Percentiles rank a stretch among this genome's conserved stretches.
phyloP scores from a whole-genome alignment of 148 eudicot species.

The Rhododendron ovatum region DNA sequence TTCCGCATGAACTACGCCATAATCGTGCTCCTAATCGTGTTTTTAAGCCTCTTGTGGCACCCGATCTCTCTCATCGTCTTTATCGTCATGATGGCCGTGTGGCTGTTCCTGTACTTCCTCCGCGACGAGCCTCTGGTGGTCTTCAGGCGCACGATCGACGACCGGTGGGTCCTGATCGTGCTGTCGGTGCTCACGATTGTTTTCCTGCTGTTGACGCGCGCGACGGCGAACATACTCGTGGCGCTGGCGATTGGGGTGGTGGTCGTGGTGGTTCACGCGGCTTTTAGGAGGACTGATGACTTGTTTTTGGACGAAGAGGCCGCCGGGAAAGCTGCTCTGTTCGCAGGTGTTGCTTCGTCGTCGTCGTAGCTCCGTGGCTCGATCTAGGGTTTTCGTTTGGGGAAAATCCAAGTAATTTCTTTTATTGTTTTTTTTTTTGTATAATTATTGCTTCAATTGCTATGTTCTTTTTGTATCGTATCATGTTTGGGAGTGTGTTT shows the following conservation, averaged over 20 bases:
- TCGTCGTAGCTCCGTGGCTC: neutral
- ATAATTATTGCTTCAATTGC: neutral
- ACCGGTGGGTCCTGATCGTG: slow-evolving; percentile 41
- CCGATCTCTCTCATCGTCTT: slow-evolving; percentile 81
- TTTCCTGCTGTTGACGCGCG: slow-evolving; percentile 48
- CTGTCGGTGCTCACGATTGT: slow-evolving; percentile 43
- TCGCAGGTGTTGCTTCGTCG: neutral
- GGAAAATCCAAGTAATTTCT: neutral
- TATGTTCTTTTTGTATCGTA: neutral
- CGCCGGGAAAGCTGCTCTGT: slow-evolving; percentile 34
- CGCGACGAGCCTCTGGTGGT: slow-evolving; percentile 62
- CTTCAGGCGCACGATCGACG: slow-evolving; percentile 32
- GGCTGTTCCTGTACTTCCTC: slow-evolving; percentile 75
- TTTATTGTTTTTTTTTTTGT: neutral
- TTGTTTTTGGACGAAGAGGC: slow-evolving; percentile 57
- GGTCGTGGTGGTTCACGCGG: slow-evolving; percentile 47
- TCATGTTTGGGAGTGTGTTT: neutral
- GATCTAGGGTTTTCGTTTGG: neutral
- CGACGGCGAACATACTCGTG: slow-evolving; percentile 38
- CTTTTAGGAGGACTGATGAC: slow-evolving; percentile 54
- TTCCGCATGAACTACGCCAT: slow-evolving; percentile 73
- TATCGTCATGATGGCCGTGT: slow-evolving; percentile 45
- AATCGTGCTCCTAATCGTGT: slow-evolving; percentile 40
- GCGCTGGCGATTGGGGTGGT: slow-evolving; percentile 35
- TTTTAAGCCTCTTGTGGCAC: slow-evolving; percentile 74